Percentiles rank a stretch among this genome's conserved stretches.
These are phyloP conservation scores for Ustilago cynodontis DNA, from an alignment of 1,284 basidiomycete species.

Conservation along the genomic window DNA sequence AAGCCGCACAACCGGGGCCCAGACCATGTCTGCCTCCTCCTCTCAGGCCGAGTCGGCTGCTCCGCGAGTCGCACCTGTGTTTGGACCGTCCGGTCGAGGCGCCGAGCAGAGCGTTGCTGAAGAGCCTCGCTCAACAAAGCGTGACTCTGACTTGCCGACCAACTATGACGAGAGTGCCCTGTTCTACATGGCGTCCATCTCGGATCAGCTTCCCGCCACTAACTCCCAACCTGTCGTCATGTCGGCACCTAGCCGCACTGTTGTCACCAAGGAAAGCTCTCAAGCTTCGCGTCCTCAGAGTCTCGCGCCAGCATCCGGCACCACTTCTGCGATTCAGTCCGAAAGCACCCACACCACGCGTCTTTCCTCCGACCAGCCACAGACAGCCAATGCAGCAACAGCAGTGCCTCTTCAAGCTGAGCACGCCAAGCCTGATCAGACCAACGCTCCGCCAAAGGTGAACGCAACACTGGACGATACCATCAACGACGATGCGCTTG, in stretches of 20 bases:
- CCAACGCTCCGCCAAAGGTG: neutral
- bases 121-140: constrained; percentile 29
- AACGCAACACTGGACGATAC: constrained; percentile 35
- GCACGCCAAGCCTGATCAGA: constrained; percentile 12
- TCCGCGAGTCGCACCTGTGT: constrained; percentile 19
- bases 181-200: constrained; percentile 63
- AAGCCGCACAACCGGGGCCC: constrained; percentile 11
- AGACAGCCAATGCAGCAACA: neutral
- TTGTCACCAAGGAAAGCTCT: constrained; percentile 39
- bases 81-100: constrained; percentile 50
- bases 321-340: constrained; percentile 36
- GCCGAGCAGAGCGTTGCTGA: constrained; percentile 33
- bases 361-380: constrained; percentile 37
- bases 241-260: constrained; percentile 28
- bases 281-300: constrained; percentile 45
- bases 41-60: constrained; percentile 11
- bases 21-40: constrained; percentile 16
- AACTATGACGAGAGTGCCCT: constrained; percentile 65
- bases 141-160: constrained; percentile 36
- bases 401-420: constrained; percentile 10
- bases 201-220: constrained; percentile 58
- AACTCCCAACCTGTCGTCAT: constrained; percentile 35
- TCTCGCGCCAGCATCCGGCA: constrained; percentile 32
- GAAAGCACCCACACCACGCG: constrained; percentile 41
- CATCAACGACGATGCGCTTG: constrained; percentile 59